Percentiles rank a stretch among this genome's conserved stretches.
Conservation (phyloP, 345 rosid genomes). For the Populus pruinosa region DNA sequence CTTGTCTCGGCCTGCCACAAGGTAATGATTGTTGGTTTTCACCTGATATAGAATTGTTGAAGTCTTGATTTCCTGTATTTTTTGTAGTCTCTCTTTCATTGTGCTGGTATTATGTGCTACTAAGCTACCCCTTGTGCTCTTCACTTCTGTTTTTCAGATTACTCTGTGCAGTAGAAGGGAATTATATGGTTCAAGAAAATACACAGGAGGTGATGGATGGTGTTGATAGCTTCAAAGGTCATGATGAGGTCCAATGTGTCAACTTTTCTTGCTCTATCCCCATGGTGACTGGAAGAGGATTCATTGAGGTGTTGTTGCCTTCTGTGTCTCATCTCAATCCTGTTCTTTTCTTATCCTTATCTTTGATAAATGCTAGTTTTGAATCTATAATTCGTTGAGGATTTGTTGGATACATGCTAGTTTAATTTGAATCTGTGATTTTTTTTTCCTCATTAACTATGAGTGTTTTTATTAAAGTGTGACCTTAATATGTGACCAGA, state of each 20-base stretch:
- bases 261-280: conserved; percentile 72
- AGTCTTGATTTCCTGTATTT: not conserved
- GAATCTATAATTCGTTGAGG: not conserved
- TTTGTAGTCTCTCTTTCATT: not conserved
- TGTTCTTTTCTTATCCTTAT: not conserved
- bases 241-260: conserved; percentile 55
- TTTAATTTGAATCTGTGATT: not conserved
- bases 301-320: conserved; percentile 68
- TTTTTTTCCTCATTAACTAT: not conserved
- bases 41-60: not conserved
- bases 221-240: conserved; percentile 38
- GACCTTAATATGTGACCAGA: not conserved
- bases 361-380: not conserved
- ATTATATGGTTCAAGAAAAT: conserved; percentile 65
- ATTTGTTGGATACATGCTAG: not conserved
- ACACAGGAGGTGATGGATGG: conserved; percentile 43
- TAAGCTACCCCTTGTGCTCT: not conserved
- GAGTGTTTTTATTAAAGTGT: not conserved
- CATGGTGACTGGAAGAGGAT: conserved; percentile 68
- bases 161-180: conserved; percentile 89
- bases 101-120: not conserved
- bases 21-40: conserved; percentile 39
- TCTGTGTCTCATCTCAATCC: conserved; percentile 10
- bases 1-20: conserved; percentile 60
- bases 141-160: conserved; percentile 45